Evolutionary conservation across 495 filamentous ascomycete species (phyloP).

Genomic region (Stereocaulon alpinum): DNA sequence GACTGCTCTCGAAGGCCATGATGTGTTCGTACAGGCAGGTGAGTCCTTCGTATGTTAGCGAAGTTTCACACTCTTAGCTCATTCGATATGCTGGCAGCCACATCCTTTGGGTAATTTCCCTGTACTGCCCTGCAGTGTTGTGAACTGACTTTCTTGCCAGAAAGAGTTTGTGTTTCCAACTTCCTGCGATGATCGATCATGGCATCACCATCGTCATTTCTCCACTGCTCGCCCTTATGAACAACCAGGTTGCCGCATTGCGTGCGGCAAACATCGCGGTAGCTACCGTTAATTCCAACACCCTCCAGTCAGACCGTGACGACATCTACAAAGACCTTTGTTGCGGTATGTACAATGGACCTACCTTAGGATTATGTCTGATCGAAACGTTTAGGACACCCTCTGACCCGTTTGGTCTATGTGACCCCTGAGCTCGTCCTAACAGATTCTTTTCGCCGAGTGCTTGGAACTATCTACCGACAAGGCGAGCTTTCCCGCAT

Average conservation of each 20-base stretch:
- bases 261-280: constrained; percentile 64
- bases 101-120: constrained; percentile 59
- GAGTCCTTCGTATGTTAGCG: not conserved
- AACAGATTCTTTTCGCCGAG: constrained; percentile 64
- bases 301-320: constrained; percentile 48
- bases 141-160: constrained; percentile 4
- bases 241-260: constrained; percentile 82
- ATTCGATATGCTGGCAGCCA: constrained; percentile 38
- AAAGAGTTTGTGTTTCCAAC: constrained; percentile 89
- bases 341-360: constrained; percentile 36
- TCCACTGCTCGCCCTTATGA: constrained; percentile 85
- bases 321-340: constrained; percentile 68
- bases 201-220: constrained; percentile 90
- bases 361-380: not conserved
- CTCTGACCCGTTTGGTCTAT: constrained; percentile 72
- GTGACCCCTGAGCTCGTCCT: constrained; percentile 87
- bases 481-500: constrained; percentile 78
- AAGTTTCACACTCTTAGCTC: not conserved
- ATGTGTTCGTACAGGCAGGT: constrained; percentile 84
- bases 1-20: constrained; percentile 68
- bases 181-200: constrained; percentile 78
- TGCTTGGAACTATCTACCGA: constrained; percentile 59
- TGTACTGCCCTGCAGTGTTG: no score
- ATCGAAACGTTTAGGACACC: constrained; percentile 44
- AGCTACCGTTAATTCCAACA: constrained; percentile 78